These are phyloP conservation scores for Aspergillus ibericus DNA, from an alignment of 2,329 filamentous ascomycete species.

Conservation along the genomic window DNA sequence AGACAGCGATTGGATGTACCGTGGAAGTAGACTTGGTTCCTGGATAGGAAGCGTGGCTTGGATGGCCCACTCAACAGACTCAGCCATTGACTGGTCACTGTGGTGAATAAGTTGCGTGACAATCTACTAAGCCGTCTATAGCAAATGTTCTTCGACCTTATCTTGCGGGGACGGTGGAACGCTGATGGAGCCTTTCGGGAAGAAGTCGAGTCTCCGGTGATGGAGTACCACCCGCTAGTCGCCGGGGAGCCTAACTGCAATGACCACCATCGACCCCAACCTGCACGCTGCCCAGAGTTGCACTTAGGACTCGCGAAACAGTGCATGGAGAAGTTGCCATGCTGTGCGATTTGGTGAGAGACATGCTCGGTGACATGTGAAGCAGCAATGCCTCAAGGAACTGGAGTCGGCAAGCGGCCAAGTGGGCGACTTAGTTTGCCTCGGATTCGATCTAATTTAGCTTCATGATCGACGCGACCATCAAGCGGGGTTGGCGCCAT, in stretches of 20 bases:
- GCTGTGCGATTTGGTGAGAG: not conserved
- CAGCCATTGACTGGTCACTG: not conserved
- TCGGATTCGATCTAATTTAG: constrained; percentile 6
- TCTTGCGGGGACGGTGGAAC: not conserved
- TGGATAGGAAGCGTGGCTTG: constrained; percentile 2
- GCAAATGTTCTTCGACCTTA: not conserved
- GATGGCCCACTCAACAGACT: not conserved
- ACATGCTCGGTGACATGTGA: constrained; percentile 22
- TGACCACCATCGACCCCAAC: not conserved
- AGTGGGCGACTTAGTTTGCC: not conserved
- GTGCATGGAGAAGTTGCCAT: not conserved
- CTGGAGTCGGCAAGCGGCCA: not conserved
- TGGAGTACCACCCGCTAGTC: not conserved
- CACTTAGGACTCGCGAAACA: not conserved
- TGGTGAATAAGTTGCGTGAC: not conserved
- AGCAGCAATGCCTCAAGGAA: not conserved
- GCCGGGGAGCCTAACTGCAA: not conserved
- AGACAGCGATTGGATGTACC: constrained; percentile 3
- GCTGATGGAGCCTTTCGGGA: not conserved
- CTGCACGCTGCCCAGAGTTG: not conserved
- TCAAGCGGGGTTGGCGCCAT: constrained; percentile 14
- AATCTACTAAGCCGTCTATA: not conserved
- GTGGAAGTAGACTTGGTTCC: constrained; percentile 9
- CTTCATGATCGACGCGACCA: constrained; percentile 13
- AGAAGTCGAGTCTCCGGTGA: not conserved